These are phyloP conservation scores for Fonsecaea nubica DNA, from an alignment of 2,329 filamentous ascomycete species.

Conservation along the genomic window DNA sequence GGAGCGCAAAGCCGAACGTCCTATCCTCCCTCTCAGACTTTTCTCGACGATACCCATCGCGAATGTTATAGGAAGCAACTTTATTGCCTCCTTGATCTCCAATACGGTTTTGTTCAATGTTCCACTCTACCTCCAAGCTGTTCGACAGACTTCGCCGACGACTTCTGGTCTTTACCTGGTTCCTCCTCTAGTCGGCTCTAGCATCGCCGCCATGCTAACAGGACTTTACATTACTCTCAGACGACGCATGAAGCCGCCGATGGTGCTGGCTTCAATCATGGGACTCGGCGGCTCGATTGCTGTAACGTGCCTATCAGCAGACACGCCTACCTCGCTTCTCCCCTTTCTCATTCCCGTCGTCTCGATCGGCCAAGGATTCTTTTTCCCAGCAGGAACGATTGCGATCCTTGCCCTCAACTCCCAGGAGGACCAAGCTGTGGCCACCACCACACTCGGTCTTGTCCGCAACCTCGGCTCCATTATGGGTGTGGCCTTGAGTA, in stretches of 20 bases:
- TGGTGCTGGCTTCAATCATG: slow-evolving; percentile 47
- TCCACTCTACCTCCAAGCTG: slow-evolving; percentile 75
- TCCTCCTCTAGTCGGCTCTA: slow-evolving; percentile 60
- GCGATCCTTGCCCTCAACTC: slow-evolving; percentile 51
- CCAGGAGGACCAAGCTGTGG: slow-evolving; percentile 54
- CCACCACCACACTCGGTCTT: slow-evolving; percentile 41
- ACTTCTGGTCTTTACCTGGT: slow-evolving; percentile 72
- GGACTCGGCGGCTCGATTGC: slow-evolving; percentile 48
- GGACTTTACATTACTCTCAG: slow-evolving; percentile 55
- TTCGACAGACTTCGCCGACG: slow-evolving; percentile 69
- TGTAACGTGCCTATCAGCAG: slow-evolving; percentile 47
- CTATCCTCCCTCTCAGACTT: slow-evolving; percentile 67
- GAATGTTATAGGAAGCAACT: slow-evolving; percentile 65
- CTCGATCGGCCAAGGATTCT: slow-evolving; percentile 51
- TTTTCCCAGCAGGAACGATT: slow-evolving; percentile 51
- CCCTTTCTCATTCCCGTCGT: slow-evolving; percentile 50
- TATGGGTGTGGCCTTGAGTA: slow-evolving; percentile 38
- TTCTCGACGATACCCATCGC: slow-evolving; percentile 59
- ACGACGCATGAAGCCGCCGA: slow-evolving; percentile 51
- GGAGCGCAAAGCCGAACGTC: slow-evolving; percentile 59
- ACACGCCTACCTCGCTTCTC: slow-evolving; percentile 50
- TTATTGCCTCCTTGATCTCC: slow-evolving; percentile 53
- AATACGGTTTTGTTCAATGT: slow-evolving; percentile 68
- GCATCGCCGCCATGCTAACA: slow-evolving; percentile 49
- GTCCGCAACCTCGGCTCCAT: slow-evolving; percentile 35